Conservation (phyloP, 2,329 filamentous ascomycete genomes). For the Cladophialophora carrionii region DNA sequence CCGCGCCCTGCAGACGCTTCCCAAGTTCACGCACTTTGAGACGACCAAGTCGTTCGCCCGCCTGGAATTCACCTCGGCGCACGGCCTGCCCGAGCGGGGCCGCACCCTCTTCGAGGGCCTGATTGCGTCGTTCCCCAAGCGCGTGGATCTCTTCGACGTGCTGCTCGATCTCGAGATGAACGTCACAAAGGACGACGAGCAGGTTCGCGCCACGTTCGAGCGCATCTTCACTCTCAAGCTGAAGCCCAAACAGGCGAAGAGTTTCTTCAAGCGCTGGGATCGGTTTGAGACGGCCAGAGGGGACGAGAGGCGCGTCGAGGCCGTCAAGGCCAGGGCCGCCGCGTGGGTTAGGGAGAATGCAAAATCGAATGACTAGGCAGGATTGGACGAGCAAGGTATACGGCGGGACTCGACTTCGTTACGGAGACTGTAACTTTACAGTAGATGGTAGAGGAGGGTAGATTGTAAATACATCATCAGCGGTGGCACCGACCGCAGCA, state of each 20-base stretch:
- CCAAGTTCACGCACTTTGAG: conserved; percentile 68
- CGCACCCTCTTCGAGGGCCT: conserved; percentile 93
- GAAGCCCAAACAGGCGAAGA: conserved; percentile 80
- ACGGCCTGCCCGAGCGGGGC: conserved; percentile 85
- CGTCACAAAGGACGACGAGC: conserved; percentile 62
- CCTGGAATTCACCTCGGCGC: conserved; percentile 82
- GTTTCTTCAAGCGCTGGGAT: conserved; percentile 90
- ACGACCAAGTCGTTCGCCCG: conserved; percentile 87
- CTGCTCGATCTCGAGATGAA: conserved; percentile 85
- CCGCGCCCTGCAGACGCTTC: conserved; percentile 82
- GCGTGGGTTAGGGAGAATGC: conserved; percentile 30
- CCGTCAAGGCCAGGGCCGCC: conserved; percentile 69
- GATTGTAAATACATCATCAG: neutral
- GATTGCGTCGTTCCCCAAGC: conserved; percentile 81
- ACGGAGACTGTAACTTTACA: too few relatives aligned
- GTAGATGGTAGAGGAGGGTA: too few relatives aligned
- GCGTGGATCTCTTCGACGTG: conserved; percentile 90
- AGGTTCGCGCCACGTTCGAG: conserved; percentile 79
- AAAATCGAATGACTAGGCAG: neutral
- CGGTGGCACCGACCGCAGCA: neutral
- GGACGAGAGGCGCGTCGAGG: conserved; percentile 69
- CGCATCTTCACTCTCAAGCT: conserved; percentile 66
- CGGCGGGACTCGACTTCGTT: too few relatives aligned
- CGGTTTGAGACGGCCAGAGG: conserved; percentile 77
- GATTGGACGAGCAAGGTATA: neutral